These are phyloP conservation scores for Debaryomycetaceae sp. DNA, from an alignment of 1,139 yeast genomes.

Conservation along the genomic window DNA sequence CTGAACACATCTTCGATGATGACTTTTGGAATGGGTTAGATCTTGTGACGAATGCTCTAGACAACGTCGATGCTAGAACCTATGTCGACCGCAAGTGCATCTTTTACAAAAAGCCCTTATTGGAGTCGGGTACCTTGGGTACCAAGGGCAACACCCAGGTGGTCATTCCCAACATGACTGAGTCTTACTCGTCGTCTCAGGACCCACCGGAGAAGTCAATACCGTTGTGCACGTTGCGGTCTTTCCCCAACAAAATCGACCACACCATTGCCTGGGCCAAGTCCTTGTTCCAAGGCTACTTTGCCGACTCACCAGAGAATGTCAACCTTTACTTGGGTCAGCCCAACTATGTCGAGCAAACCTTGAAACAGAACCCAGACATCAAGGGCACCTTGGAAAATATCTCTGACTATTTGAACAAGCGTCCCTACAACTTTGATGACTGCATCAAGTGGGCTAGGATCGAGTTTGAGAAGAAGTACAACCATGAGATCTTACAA, in stretches of 20 bases:
- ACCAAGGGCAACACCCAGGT: conserved; percentile 99
- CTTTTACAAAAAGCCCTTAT: conserved; percentile 81
- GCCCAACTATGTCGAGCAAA: conserved; percentile 87
- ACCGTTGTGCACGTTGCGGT: conserved; percentile 93
- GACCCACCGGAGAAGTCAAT: conserved; percentile 98
- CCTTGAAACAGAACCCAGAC: conserved; percentile 88
- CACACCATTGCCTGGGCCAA: conserved; percentile 99
- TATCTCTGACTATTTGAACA: conserved; percentile 64
- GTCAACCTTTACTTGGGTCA: conserved; percentile 88
- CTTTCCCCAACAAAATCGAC: conserved; percentile 96
- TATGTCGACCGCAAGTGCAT: conserved; percentile 97
- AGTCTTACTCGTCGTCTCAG: conserved; percentile 91
- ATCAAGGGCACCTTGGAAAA: conserved; percentile 82
- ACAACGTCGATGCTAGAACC: conserved; percentile 95
- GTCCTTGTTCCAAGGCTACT: conserved; percentile 89
- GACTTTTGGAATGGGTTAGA: conserved; percentile 82
- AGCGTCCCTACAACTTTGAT: conserved; percentile 86
- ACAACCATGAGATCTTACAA: conserved; percentile 81
- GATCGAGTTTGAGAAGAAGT: conserved; percentile 78
- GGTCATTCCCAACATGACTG: conserved; percentile 87
- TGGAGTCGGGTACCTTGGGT: conserved; percentile 96
- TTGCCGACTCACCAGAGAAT: conserved; percentile 85
- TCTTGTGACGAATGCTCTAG: conserved; percentile 92
- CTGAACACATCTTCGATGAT: conserved; percentile 82
- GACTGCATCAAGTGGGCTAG: conserved; percentile 97